A percentile compares a stretch with the other conserved stretches of the same genome.
These are phyloP conservation scores for Pleurozium schreberi DNA, from an alignment of 225 moss, liverwort and hornwort species.

Conservation along the genomic window DNA sequence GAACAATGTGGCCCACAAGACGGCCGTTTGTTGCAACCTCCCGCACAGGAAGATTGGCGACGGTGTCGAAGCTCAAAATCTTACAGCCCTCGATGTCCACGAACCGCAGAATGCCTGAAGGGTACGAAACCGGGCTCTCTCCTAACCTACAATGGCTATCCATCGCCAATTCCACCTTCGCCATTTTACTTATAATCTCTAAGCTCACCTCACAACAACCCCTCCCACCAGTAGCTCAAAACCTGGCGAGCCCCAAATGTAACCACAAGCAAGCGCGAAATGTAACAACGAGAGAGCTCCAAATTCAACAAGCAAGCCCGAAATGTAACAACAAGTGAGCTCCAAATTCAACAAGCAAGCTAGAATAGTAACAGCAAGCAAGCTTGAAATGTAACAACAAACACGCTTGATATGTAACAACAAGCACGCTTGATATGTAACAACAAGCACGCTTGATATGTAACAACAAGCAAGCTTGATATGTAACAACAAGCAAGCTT, in stretches of 20 bases:
- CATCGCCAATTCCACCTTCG: constrained; percentile 32
- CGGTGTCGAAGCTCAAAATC: constrained; percentile 19
- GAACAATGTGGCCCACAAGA: constrained; percentile 35
- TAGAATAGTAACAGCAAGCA: neutral
- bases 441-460: neutral
- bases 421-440: neutral
- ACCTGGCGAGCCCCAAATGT: neutral
- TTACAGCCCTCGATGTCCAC: constrained; percentile 42
- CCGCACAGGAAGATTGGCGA: neutral
- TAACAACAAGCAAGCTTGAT: neutral
- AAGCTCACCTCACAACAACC: neutral
- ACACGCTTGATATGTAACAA: neutral
- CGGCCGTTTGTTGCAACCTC: constrained; percentile 11
- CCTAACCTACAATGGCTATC: constrained; percentile 34
- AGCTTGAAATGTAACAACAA: neutral
- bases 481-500: neutral
- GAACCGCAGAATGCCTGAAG: constrained; percentile 23
- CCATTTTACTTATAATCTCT: constrained; percentile 5
- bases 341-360: neutral
- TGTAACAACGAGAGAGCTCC: neutral
- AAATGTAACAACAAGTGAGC: neutral
- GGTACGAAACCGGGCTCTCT: constrained; percentile 45
- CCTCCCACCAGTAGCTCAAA: neutral
- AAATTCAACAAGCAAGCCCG: neutral
- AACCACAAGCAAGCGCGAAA: neutral